Base-by-base conservation (phyloP, 1,284 basidiomycete genomes). In the Pseudozyma thailandica region DNA sequence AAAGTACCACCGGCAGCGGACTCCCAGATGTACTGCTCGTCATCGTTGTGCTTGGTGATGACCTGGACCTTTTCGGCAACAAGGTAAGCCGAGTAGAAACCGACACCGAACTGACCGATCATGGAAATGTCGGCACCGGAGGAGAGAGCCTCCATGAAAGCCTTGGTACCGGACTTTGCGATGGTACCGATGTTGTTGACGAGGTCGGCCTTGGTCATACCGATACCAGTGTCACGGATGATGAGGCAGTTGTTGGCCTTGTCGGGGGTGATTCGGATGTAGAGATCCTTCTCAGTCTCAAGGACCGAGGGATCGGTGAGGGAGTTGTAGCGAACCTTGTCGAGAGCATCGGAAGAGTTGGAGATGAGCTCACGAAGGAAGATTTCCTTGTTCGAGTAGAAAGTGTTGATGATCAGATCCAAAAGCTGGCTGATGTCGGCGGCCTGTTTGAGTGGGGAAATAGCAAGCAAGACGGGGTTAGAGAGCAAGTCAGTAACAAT, bases 1-100 rank as follows among this genome's bases (percentile, higher is more conserved):
- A 98, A 99, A 56, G 96, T 98, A 69, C 96, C 96, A 84, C 95
- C 96, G 44, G 96, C 95, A 72, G 96, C 91, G 20, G 95, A 98
- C 88, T 98, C 95, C 96, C 96, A 98, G 85, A 98, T 94, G 88
- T 98, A 98, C 87, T 99, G 95, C 86, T 98, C 96, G 85, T 98
- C 95, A 83, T 99, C 96, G 84, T 98, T 98, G 90, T 99, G 93
- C 88, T 98, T 98, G 80, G 95, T 95, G 86, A 97, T 92, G 83
- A 98, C 92, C 86, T 97, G 93, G 10, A 98, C 96, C 77, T 91
- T 91, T 86, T 98, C 94, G 80, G 96, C 94, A 75, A 98, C 94
- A 80, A 98, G 92, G 89, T 98, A 99, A 23, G 93, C 92, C 50
- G 95, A 98, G 90, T 98, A 98, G 91, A 98, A 98, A 87, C 95